phyloP scores from a whole-genome alignment of 257 asterid species.

The Nicotiana otophora region DNA sequence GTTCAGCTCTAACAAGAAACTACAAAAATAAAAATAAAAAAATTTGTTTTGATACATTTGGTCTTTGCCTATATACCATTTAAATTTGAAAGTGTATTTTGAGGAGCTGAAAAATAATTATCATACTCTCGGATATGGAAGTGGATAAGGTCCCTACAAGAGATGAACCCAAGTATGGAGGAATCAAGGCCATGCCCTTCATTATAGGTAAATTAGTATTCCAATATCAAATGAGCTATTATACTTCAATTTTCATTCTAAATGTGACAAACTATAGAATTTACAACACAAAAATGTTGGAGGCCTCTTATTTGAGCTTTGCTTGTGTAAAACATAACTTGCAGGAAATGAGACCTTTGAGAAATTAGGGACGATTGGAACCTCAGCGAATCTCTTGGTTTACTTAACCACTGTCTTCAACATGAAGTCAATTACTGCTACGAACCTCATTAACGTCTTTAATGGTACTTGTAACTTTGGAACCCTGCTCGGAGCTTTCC shows the following conservation, averaged over 20 bases:
- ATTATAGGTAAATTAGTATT: conserved; percentile 17
- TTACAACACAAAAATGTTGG: not conserved
- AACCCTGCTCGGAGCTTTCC: conserved; percentile 28
- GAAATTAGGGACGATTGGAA: conserved; percentile 33
- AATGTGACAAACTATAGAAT: not conserved
- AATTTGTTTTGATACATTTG: not conserved
- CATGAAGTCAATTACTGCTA: conserved; percentile 24
- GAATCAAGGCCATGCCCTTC: conserved; percentile 33
- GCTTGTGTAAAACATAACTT: not conserved
- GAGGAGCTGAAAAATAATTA: not conserved
- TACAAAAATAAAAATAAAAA: too few species aligned
- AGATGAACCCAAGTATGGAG: conserved; percentile 17
- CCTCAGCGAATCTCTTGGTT: conserved; percentile 26
- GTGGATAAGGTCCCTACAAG: not conserved
- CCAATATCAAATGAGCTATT: not conserved
- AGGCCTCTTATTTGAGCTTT: not conserved
- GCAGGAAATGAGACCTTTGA: conserved; percentile 37
- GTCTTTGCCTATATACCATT: not conserved
- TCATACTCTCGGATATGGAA: not conserved
- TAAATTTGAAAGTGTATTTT: not conserved
- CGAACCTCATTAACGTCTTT: conserved; percentile 26
- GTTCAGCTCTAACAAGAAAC: not conserved
- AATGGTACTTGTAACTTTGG: conserved; percentile 33
- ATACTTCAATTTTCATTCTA: not conserved
- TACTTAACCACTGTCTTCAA: conserved; percentile 31